Evolutionary conservation across 164 flowering plant genomes (phyloP).

Genomic region (Echeveria elegans): DNA sequence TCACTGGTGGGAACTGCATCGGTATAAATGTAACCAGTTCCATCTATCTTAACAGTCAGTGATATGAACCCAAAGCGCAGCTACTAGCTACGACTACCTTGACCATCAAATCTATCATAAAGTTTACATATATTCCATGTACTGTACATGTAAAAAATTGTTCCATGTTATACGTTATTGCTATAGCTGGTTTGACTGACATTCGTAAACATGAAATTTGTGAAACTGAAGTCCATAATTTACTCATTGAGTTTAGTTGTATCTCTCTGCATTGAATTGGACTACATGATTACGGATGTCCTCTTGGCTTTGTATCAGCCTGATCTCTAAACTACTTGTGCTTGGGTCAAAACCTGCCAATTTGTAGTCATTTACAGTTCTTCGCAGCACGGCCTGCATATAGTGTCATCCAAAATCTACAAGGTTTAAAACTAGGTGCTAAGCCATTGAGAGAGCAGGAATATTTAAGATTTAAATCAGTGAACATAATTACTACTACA

Average conservation of each 20-base stretch:
- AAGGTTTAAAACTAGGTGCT: neutral
- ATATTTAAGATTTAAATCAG: no score
- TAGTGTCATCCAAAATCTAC: neutral
- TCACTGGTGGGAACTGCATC: no score
- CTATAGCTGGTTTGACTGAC: no score
- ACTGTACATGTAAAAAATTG: no score
- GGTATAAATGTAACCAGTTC: no score
- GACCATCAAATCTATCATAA: no score
- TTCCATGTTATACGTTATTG: no score
- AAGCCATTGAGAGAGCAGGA: neutral
- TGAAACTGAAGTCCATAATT: neutral
- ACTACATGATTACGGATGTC: constrained; percentile 74
- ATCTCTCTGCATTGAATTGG: constrained; percentile 56
- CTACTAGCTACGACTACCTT: no score
- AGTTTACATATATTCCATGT: no score
- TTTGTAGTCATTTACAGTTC: constrained; percentile 63
- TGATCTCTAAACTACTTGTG: constrained; percentile 88
- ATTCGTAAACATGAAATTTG: neutral
- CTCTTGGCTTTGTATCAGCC: constrained; percentile 88
- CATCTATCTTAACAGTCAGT: no score
- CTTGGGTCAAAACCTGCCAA: constrained; percentile 59
- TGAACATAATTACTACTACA: neutral
- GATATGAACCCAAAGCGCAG: no score
- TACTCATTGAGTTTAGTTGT: constrained; percentile 17
- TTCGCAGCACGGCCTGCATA: constrained; percentile 65